phyloP scores from a whole-genome alignment of 805 yeast genomes.

The Henningerozyma blattae region DNA sequence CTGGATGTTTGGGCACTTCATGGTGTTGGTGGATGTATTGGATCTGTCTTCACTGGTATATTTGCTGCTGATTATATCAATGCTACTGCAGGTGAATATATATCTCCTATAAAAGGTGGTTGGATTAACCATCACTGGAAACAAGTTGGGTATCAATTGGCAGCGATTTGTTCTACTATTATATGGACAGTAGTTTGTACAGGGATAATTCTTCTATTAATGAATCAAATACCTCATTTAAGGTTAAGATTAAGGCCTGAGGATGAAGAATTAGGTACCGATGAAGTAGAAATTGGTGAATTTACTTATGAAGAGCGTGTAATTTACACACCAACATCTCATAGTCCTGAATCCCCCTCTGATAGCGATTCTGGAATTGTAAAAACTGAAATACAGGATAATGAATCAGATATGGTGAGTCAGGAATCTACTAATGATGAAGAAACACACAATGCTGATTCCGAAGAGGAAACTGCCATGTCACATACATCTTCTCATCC shows the following conservation, averaged over 20 bases:
- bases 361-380: too few species aligned
- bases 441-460: too few species aligned
- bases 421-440: too few species aligned
- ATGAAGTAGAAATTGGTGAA: conserved; percentile 84
- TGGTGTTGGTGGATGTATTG: conserved; percentile 86
- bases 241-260: conserved; percentile 75
- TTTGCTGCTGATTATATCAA: conserved; percentile 89
- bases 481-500: too few species aligned
- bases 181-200: conserved; percentile 71
- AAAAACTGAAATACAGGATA: too few species aligned
- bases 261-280: conserved; percentile 82
- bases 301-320: conserved; percentile 56
- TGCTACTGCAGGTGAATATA: conserved; percentile 56
- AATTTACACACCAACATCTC: too few species aligned
- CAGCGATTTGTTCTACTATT: conserved; percentile 59
- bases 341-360: too few species aligned
- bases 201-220: conserved; percentile 46
- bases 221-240: conserved; percentile 72
- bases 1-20: conserved; percentile 89
- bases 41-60: conserved; percentile 76
- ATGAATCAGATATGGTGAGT: too few species aligned
- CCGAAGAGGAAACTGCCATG: too few species aligned
- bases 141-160: conserved; percentile 83
- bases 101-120: conserved; percentile 60
- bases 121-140: conserved; percentile 75